These are phyloP conservation scores for Balansia obtecta DNA, from an alignment of 2,329 filamentous ascomycete species.

Conservation along the genomic window DNA sequence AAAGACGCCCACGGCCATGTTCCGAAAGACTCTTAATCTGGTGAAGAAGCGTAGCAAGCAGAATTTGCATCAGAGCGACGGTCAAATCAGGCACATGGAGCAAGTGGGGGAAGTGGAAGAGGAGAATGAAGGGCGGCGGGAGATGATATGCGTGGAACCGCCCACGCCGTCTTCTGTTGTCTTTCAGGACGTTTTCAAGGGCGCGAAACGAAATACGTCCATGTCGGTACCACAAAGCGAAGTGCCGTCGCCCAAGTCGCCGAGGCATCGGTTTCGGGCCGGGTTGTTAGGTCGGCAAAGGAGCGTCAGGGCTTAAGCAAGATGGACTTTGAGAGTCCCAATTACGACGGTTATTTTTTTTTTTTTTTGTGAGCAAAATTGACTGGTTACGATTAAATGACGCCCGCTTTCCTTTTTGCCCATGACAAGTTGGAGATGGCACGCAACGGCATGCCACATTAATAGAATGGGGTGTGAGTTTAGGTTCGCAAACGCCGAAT, in stretches of 20 bases:
- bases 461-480: not conserved
- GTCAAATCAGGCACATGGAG: constrained; percentile 21
- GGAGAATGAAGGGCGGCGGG: constrained; percentile 9
- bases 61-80: constrained; percentile 26
- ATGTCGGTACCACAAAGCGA: constrained; percentile 10
- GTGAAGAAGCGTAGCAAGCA: constrained; percentile 43
- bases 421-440: not conserved
- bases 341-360: too few relatives aligned
- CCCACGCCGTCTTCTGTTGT: constrained; percentile 21
- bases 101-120: constrained; percentile 22
- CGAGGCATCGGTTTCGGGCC: constrained; percentile 22
- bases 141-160: constrained; percentile 12
- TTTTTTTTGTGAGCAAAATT: not conserved
- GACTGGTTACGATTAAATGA: not conserved
- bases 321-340: not conserved
- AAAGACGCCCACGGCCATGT: constrained; percentile 33
- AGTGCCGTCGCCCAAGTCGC: constrained; percentile 14
- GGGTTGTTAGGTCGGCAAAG: constrained; percentile 25
- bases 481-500: too few relatives aligned
- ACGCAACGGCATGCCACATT: not conserved
- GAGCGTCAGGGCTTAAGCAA: constrained; percentile 24
- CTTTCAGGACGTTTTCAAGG: constrained; percentile 35
- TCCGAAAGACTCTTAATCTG: constrained; percentile 42
- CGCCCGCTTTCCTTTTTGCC: not conserved
- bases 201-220: constrained; percentile 28